Percentiles rank a stretch among this genome's conserved stretches.
phyloP scores from a whole-genome alignment of 2,329 filamentous ascomycete genomes.

The Pseudohalonectria lignicola region DNA sequence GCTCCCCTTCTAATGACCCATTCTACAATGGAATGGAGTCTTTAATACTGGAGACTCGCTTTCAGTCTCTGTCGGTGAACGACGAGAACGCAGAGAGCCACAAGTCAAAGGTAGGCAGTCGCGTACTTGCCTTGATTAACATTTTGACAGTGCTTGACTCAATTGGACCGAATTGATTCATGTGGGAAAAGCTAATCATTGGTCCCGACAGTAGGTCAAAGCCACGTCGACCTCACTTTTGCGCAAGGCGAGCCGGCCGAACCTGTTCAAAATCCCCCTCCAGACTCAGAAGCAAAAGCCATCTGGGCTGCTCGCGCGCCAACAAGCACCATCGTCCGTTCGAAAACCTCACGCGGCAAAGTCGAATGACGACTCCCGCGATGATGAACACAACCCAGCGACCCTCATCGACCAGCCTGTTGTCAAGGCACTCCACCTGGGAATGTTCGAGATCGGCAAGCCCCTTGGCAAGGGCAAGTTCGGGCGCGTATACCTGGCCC shows the following conservation, averaged over 20 bases:
- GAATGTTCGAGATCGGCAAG: conserved; percentile 89
- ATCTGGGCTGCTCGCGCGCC: conserved; percentile 35
- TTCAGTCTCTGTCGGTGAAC: conserved; percentile 81
- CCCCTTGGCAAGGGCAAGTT: conserved; percentile 83
- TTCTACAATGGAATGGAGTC: conserved; percentile 69
- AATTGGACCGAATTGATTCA: too few relatives aligned
- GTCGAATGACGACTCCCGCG: too few relatives aligned
- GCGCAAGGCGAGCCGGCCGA: conserved; percentile 53
- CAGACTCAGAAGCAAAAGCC: conserved; percentile 51
- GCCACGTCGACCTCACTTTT: conserved; percentile 29
- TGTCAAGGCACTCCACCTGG: conserved; percentile 63
- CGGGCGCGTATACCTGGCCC: conserved; percentile 73
- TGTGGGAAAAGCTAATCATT: too few relatives aligned
- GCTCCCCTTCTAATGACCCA: too few relatives aligned
- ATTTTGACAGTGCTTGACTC: too few relatives aligned
- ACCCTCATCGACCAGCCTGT: neutral
- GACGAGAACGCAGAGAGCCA: conserved; percentile 69
- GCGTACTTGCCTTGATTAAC: too few relatives aligned
- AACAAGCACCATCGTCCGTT: too few relatives aligned
- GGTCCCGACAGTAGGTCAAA: conserved; percentile 9
- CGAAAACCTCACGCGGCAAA: too few relatives aligned
- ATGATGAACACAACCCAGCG: too few relatives aligned
- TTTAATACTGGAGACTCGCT: conserved; percentile 70
- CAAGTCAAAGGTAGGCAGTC: conserved; percentile 67
- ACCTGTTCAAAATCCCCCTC: conserved; percentile 76